A percentile compares a stretch with the other conserved stretches of the same genome.
phyloP scores from a whole-genome alignment of 2,329 filamentous ascomycete genomes.

The Curvularia spicifera region DNA sequence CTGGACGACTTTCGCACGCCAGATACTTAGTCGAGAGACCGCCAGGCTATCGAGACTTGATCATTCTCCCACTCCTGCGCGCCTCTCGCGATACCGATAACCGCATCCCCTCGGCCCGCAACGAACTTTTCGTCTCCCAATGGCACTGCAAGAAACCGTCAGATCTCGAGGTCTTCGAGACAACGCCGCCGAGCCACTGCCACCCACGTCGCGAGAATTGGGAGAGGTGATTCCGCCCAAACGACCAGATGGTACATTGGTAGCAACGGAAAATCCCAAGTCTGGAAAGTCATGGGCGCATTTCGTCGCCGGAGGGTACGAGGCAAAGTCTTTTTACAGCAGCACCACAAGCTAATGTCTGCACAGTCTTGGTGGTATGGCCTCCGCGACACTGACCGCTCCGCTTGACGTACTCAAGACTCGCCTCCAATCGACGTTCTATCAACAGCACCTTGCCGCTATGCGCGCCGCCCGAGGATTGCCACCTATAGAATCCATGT shows the following conservation, averaged over 20 bases:
- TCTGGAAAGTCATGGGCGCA: conserved; percentile 83
- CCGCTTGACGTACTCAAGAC: conserved; percentile 95
- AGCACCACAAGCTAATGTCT: conserved; percentile 21
- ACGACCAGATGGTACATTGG: conserved; percentile 47
- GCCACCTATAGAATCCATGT: conserved; percentile 63
- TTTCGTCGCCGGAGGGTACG: conserved; percentile 86
- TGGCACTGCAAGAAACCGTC: conserved; percentile 46
- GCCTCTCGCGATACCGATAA: conserved; percentile 5
- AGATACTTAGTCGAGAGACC: background rate
- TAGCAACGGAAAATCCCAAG: conserved; percentile 52
- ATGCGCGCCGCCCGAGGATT: conserved; percentile 66
- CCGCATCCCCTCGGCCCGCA: conserved; percentile 9
- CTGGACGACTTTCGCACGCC: conserved; percentile 7
- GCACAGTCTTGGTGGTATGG: conserved; percentile 82
- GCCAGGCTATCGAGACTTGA: background rate
- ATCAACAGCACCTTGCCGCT: conserved; percentile 79
- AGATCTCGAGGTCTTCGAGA: conserved; percentile 40
- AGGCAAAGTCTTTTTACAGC: conserved; percentile 32
- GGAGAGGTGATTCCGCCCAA: conserved; percentile 62
- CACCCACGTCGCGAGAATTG: conserved; percentile 65
- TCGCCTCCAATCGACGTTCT: conserved; percentile 90
- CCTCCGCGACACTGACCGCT: conserved; percentile 87
- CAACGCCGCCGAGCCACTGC: conserved; percentile 32
- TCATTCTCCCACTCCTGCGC: background rate
- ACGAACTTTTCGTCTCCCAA: conserved; percentile 31